Percentiles rank a stretch among this genome's conserved stretches.
Evolutionary conservation across 345 rosid species (phyloP).

Genomic region (Rhodamnia rubescens): DNA sequence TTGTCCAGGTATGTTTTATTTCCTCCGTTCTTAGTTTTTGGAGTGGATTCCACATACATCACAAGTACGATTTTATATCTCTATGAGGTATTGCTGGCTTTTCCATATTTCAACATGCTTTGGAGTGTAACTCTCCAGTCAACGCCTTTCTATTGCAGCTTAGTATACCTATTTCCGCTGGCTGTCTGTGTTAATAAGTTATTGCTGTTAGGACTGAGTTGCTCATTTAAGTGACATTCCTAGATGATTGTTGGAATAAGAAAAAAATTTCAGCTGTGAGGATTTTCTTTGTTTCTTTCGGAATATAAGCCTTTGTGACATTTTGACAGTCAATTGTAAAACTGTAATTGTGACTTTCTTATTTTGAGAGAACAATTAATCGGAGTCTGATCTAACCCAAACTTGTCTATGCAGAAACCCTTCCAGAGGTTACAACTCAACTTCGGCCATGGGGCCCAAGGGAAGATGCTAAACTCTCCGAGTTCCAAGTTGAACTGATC

Average conservation of each 20-base stretch:
- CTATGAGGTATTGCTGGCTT: neutral
- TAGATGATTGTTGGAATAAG: neutral
- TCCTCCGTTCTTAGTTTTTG: neutral
- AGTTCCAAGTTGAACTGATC: slow-evolving; percentile 88
- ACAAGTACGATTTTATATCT: neutral
- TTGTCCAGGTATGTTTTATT: slow-evolving; percentile 70
- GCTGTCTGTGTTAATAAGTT: neutral
- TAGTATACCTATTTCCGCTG: neutral
- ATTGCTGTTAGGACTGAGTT: neutral
- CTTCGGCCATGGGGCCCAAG: slow-evolving; percentile 72
- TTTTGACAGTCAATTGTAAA: neutral
- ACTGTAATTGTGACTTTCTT: neutral
- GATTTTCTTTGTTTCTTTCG: neutral
- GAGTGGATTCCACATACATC: neutral
- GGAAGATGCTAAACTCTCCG: slow-evolving; percentile 68
- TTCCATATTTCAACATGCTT: neutral
- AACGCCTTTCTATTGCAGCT: neutral
- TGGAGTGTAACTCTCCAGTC: neutral
- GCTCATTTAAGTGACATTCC: neutral
- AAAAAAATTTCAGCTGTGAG: neutral
- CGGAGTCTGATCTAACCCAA: neutral
- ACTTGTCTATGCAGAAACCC: slow-evolving; percentile 44
- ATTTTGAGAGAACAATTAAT: neutral
- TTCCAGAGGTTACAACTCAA: slow-evolving; percentile 46
- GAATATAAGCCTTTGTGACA: neutral